These are phyloP conservation scores for Termitomyces sp. DNA, from an alignment of 768 basidiomycete species.

Conservation along the genomic window DNA sequence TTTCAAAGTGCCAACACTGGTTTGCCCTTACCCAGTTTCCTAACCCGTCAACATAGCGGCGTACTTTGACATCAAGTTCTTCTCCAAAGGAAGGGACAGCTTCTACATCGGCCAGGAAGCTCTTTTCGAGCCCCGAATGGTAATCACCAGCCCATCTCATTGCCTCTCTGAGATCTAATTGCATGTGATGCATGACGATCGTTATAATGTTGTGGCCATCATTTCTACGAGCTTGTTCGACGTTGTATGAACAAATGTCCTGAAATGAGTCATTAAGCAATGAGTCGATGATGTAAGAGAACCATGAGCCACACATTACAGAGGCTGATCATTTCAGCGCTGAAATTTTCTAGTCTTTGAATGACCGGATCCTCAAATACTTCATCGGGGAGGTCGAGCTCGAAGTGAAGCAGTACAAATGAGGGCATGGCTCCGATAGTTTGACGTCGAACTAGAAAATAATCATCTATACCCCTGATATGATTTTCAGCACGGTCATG, in stretches of 20 bases:
- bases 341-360: not conserved
- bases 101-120: not conserved
- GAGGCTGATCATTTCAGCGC: not conserved
- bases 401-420: not conserved
- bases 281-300: not conserved
- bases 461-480: not conserved
- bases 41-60: not conserved
- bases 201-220: not conserved
- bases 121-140: not conserved
- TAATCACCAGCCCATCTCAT: not conserved
- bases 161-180: not conserved
- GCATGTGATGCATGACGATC: not conserved
- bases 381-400: not conserved
- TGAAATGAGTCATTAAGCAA: not conserved
- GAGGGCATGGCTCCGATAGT: not conserved
- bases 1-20: not conserved
- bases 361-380: not conserved
- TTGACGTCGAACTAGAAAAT: not conserved
- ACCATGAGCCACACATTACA: not conserved
- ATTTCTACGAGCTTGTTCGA: not conserved
- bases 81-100: not conserved
- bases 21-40: not conserved
- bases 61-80: not conserved
- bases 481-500: not conserved
- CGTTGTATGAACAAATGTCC: not conserved